Evolutionary conservation across 2,329 filamentous ascomycete species (phyloP).

Genomic region (Cercospora nicotianae): DNA sequence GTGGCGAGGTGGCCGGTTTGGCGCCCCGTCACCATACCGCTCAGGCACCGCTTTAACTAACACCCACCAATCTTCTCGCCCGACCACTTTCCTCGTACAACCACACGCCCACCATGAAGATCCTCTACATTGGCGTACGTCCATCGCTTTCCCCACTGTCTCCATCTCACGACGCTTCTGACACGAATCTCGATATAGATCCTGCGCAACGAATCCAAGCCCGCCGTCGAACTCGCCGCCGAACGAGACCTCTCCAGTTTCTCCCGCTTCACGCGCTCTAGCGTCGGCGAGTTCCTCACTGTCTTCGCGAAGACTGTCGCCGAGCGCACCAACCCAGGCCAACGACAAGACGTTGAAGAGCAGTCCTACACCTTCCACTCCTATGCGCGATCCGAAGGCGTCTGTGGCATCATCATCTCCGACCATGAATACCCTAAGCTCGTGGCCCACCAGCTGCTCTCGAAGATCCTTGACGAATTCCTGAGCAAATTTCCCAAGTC

Average conservation of each 20-base stretch:
- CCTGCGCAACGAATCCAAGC: slow-evolving; percentile 75
- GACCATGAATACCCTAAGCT: slow-evolving; percentile 60
- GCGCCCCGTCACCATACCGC: background rate
- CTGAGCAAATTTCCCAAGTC: slow-evolving; percentile 70
- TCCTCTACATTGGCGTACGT: slow-evolving; percentile 80
- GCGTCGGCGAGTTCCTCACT: slow-evolving; percentile 71
- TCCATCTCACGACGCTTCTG: slow-evolving; percentile 18
- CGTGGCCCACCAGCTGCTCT: slow-evolving; percentile 82
- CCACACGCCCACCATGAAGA: slow-evolving; percentile 65
- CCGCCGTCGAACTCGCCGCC: slow-evolving; percentile 71
- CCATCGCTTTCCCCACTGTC: slow-evolving; percentile 14
- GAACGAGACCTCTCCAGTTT: slow-evolving; percentile 78
- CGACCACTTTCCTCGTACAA: background rate
- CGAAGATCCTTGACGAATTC: slow-evolving; percentile 87
- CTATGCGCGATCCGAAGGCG: slow-evolving; percentile 48
- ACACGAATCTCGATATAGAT: slow-evolving; percentile 55
- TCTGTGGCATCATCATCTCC: slow-evolving; percentile 50
- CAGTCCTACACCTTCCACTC: slow-evolving; percentile 67
- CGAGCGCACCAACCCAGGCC: slow-evolving; percentile 74
- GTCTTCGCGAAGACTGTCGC: slow-evolving; percentile 86
- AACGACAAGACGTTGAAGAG: slow-evolving; percentile 80
- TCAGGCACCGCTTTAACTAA: slow-evolving; percentile 12
- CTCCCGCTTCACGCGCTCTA: slow-evolving; percentile 71
- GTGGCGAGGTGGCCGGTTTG: no score
- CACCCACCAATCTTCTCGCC: slow-evolving; percentile 1